Evolutionary conservation across 2,329 filamentous ascomycete species (phyloP), one percentile per base, ranked within the genome.

Genomic region (Epichloe festucae): DNA sequence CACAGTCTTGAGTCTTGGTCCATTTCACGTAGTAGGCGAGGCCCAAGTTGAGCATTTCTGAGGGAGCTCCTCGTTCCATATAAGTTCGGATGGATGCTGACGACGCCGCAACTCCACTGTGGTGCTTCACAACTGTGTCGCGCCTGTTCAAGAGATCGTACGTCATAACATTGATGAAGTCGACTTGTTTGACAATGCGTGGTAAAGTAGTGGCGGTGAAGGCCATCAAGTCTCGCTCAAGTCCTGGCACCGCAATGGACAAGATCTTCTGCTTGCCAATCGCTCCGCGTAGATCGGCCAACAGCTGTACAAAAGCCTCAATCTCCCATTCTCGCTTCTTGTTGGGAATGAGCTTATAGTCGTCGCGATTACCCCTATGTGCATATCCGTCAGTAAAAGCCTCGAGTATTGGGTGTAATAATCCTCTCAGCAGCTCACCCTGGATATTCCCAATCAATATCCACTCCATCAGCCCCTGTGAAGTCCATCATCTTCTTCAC

Each of bases 101-200:
- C 0, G 82, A 82, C 10, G 70, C 74, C 14, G 68, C 60, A 6
- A 87, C 70, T n/a, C 79, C 79, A 43, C 75, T 82, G 61, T 86
- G 82, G 63, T 88, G 84, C 36, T 69, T 73, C 3, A 84, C 85
- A 10, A 70, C 62, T 43, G 66, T 79, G 66, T 87, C 79, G 36
- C 85, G 79, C 36, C 84, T 77, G 68, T 86, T 85, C 73, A 84
- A 80, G 51, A 85, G 66, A 59, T 87, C 84, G 63, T 87, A 87
- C 1, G 77, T 74, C 84, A 87, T 77, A 59, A 75, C 69, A 58
- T 87, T 88, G 62, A 87, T 71, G 57, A 82, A 82, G 60, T 88
- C 81, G 15, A 87, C 74, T 1, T 73, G 70, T 4, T 69, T 60
- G 58, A 71, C 74, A 59, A 88, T 84, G 52, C 72, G 66, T 0